Base-by-base conservation (phyloP, 352 stramenopile genomes). In the Elongisporangium anandrum region DNA sequence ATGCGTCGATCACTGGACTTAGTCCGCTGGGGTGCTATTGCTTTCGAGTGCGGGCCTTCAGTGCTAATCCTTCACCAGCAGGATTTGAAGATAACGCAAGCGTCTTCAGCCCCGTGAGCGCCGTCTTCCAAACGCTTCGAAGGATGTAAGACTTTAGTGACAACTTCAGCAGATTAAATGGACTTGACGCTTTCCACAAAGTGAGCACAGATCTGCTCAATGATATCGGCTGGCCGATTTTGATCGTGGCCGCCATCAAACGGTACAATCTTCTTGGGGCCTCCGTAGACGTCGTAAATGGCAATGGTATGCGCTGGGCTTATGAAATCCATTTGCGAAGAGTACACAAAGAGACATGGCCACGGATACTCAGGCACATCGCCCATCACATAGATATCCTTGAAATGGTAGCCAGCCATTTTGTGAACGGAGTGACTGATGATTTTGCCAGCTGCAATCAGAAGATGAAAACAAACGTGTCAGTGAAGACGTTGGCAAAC, bases 291-390 rank as follows among this genome's bases (percentile, higher is more conserved):
- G 2, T 88, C 70, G 34, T 66, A 85, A 17, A 93, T 60, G 12
- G 69, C 55, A 54, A 68, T 67, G 16, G 84, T 77, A 23, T 91
- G 81, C 10, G 75, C 63, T 19, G 83, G 83, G 12, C 65, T 76
- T 45, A 93, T 86, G 38, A 93, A 93, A 54, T 91, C 84, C 26
- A 86, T 85, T 67, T 88, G 85, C 0, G 70, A 83, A 15, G 77
- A 76, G 41, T 73, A 86, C 26, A 90, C 66, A 64, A 93, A 93
- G 16, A 89, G 54, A 20, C 84, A 89, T 2, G 84, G 74, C 15
- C 82, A 55, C 29, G 56, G 66, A 52, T 89, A 77, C 10, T 63
- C 58, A 26, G 63, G 56, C 12, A 71, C 76, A 19, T 68, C 64
- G 34, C 81, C 72, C 22, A 93, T 60, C 26, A 89, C 61, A 12